These are phyloP conservation scores for Phaeophleospora eucalypticola DNA, from an alignment of 2,329 filamentous ascomycete species.

Conservation along the genomic window DNA sequence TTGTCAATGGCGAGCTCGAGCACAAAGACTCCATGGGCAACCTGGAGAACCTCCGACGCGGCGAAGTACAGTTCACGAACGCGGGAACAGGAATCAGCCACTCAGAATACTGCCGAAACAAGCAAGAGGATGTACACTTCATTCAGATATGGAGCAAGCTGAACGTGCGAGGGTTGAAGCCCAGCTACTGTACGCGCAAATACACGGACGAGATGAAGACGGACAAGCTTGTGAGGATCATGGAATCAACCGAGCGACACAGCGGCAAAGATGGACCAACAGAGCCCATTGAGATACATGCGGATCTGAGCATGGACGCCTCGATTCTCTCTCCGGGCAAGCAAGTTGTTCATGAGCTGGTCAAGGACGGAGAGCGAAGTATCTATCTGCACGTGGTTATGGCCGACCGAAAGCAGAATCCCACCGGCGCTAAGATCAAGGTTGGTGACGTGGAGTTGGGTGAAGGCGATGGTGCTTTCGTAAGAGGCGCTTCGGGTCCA, in stretches of 20 bases:
- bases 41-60: constrained; percentile 65
- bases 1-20: constrained; percentile 78
- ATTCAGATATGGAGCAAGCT: constrained; percentile 85
- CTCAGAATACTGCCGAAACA: constrained; percentile 75
- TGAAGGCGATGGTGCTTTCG: constrained; percentile 79
- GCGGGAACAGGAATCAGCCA: constrained; percentile 79
- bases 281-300: constrained; percentile 74
- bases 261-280: constrained; percentile 65
- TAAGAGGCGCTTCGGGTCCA: constrained; percentile 50
- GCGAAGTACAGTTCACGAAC: constrained; percentile 85
- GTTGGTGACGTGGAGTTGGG: constrained; percentile 62
- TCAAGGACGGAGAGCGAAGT: constrained; percentile 61
- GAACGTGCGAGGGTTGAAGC: constrained; percentile 67
- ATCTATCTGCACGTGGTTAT: constrained; percentile 78
- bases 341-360: constrained; percentile 68
- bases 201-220: constrained; percentile 71
- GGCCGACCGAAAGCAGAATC: constrained; percentile 52
- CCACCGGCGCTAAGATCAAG: constrained; percentile 67
- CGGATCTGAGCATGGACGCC: constrained; percentile 79
- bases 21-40: constrained; percentile 81
- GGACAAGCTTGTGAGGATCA: constrained; percentile 66
- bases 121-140: constrained; percentile 70
- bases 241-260: constrained; percentile 63
- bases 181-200: constrained; percentile 70
- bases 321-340: constrained; percentile 64